These are phyloP conservation scores for Hyaloperonospora arabidopsidis DNA, from an alignment of 352 stramenopile genomes.

Conservation along the genomic window DNA sequence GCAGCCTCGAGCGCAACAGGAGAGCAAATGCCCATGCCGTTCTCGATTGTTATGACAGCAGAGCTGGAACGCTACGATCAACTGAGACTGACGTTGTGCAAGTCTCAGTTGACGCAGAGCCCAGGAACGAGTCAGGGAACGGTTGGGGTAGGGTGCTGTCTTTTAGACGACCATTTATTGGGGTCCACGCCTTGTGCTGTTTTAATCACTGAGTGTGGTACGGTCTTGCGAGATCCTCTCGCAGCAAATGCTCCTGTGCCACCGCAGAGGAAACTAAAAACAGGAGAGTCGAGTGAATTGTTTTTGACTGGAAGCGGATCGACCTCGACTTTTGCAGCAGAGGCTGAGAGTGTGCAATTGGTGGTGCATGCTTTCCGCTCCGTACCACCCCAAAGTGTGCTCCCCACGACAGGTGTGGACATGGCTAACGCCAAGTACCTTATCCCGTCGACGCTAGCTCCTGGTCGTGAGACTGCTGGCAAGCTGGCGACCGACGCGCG, in stretches of 20 bases:
- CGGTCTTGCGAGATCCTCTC: conserved; percentile 33
- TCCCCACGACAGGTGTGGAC: conserved; percentile 54
- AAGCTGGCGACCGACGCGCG: conserved; percentile 15
- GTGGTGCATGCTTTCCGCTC: conserved; percentile 51
- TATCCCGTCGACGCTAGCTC: conserved; percentile 48
- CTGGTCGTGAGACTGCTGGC: conserved; percentile 25
- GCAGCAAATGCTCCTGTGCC: conserved; percentile 10
- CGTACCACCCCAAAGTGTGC: conserved; percentile 36
- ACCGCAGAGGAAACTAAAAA: conserved; percentile 9
- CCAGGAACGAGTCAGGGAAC: conserved; percentile 35
- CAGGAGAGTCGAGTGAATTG: conserved; percentile 2
- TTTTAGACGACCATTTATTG: conserved; percentile 49
- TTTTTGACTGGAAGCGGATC: conserved; percentile 10
- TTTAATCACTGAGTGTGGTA: conserved; percentile 36
- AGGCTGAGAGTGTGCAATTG: conserved; percentile 40
- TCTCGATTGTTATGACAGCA: conserved; percentile 45
- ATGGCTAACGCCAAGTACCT: conserved; percentile 75
- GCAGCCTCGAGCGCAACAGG: conserved; percentile 11
- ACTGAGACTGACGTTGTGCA: conserved; percentile 57
- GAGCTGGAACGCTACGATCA: conserved; percentile 58
- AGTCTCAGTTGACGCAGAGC: conserved; percentile 37
- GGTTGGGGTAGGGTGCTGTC: conserved; percentile 45
- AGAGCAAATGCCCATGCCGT: conserved; percentile 36
- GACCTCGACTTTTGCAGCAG: conserved; percentile 9
- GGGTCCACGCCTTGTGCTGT: conserved; percentile 35